A percentile compares a stretch with the other conserved stretches of the same genome.
Conservation (phyloP, 164 flowering plant species). For the Sextonia rubra region DNA sequence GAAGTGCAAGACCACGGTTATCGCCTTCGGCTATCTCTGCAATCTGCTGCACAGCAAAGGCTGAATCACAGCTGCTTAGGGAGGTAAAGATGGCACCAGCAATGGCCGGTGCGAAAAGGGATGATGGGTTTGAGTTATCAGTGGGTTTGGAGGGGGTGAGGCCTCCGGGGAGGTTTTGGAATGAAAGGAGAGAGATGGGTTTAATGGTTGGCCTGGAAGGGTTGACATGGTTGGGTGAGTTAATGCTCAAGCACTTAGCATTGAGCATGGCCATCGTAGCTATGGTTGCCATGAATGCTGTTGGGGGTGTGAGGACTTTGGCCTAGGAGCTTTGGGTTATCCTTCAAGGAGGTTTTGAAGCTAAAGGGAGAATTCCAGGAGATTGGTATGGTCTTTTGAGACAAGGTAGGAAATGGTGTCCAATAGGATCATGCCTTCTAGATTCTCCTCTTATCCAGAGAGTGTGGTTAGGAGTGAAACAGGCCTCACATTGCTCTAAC, state of each 20-base stretch:
- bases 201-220: slow-evolving; percentile 35
- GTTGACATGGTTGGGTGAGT: slow-evolving; percentile 26
- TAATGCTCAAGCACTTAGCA: slow-evolving; percentile 41
- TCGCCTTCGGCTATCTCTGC: slow-evolving; percentile 61
- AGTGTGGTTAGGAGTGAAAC: slow-evolving; percentile 9
- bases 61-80: slow-evolving; percentile 57
- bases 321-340: background rate
- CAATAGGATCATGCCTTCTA: slow-evolving; percentile 21
- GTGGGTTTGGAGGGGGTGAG: slow-evolving; percentile 29
- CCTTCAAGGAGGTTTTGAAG: background rate
- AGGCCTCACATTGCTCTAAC: slow-evolving; percentile 21
- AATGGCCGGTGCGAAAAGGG: slow-evolving; percentile 42
- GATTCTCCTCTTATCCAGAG: slow-evolving; percentile 36
- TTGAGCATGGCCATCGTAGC: slow-evolving; percentile 48
- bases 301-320: background rate
- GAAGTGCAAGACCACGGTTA: slow-evolving; percentile 75
- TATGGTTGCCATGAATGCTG: slow-evolving; percentile 24
- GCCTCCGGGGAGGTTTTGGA: slow-evolving; percentile 55
- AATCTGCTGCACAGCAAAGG: slow-evolving; percentile 71
- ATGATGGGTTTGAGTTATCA: slow-evolving; percentile 11
- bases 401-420: slow-evolving; percentile 8
- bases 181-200: slow-evolving; percentile 45
- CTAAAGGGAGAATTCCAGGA: slow-evolving; percentile 9
- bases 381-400: slow-evolving; percentile 4
- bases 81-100: slow-evolving; percentile 60